A percentile compares a stretch with the other conserved stretches of the same genome.
Evolutionary conservation across 1,139 yeast species (phyloP).

Genomic region (Hansenula lynferdii): DNA sequence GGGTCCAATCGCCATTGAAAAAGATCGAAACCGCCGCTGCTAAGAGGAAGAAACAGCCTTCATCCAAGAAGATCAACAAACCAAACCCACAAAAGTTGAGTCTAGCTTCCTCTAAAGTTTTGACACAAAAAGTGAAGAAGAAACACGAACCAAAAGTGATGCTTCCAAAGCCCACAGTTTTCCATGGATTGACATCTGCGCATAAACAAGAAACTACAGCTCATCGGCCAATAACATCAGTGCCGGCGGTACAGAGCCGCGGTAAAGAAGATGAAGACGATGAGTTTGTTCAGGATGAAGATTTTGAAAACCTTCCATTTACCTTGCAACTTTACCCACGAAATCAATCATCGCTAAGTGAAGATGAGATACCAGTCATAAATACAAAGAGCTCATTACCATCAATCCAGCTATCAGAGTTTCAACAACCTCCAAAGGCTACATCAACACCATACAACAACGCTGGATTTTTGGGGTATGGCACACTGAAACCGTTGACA

Average conservation of each 20-base stretch:
- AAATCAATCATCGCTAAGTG: background rate
- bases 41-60: background rate
- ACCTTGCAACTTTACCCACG: background rate
- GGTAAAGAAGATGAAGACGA: too few species aligned
- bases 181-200: background rate
- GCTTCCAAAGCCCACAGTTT: background rate
- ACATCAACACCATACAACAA: conserved; percentile 29
- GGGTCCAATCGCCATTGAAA: background rate
- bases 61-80: background rate
- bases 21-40: background rate
- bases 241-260: too few species aligned
- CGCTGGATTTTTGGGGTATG: background rate
- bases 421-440: conserved; percentile 30
- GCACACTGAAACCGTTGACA: background rate
- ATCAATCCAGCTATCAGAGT: conserved; percentile 28
- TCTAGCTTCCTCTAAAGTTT: too few species aligned
- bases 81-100: background rate
- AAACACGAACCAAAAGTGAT: too few species aligned
- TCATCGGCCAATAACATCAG: too few species aligned
- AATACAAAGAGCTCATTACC: conserved; percentile 7
- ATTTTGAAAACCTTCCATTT: background rate
- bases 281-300: background rate
- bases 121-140: too few species aligned
- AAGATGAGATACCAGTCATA: background rate
- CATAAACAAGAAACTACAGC: too few species aligned